Percentiles rank a stretch among this genome's conserved stretches.
phyloP scores from a whole-genome alignment of 352 stramenopile species.

The Globisporangium polare region DNA sequence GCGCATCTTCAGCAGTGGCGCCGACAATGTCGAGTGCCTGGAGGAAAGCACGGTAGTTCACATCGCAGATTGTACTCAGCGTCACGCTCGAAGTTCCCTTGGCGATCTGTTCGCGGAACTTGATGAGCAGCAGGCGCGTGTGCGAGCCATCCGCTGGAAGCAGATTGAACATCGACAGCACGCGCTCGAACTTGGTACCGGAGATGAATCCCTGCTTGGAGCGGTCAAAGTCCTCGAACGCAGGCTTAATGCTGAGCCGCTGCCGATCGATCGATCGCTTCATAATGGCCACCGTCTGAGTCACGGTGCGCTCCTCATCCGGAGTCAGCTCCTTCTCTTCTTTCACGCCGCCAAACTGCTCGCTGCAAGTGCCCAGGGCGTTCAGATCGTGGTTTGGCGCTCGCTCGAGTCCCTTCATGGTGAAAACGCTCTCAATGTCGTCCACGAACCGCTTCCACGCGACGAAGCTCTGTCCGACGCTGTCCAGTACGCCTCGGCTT shows the following conservation, averaged over 20 bases:
- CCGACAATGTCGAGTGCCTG: conserved; percentile 55
- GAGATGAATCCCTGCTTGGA: conserved; percentile 79
- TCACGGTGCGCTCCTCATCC: conserved; percentile 51
- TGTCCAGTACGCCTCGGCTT: conserved; percentile 49
- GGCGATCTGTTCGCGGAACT: conserved; percentile 65
- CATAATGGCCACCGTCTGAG: conserved; percentile 40
- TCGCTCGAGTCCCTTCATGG: conserved; percentile 64
- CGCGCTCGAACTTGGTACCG: conserved; percentile 73
- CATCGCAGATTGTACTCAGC: conserved; percentile 71
- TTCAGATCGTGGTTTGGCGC: conserved; percentile 54
- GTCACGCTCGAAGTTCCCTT: conserved; percentile 32
- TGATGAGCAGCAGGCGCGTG: conserved; percentile 55
- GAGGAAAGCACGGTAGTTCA: conserved; percentile 83
- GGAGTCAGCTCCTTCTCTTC: conserved; percentile 44
- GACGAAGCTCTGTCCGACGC: conserved; percentile 49
- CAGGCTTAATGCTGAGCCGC: conserved; percentile 71
- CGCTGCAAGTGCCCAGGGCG: conserved; percentile 36
- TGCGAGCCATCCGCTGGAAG: conserved; percentile 45
- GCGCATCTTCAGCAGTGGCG: conserved; percentile 15
- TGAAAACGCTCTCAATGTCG: conserved; percentile 81
- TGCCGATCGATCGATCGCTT: conserved; percentile 58
- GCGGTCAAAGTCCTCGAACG: conserved; percentile 82
- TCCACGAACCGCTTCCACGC: conserved; percentile 79
- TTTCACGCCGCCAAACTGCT: conserved; percentile 57
- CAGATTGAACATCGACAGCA: conserved; percentile 72